A percentile compares a stretch with the other conserved stretches of the same genome.
These are phyloP conservation scores for Blastobotrys persicus DNA, from an alignment of 1,139 yeast species.

Conservation along the genomic window DNA sequence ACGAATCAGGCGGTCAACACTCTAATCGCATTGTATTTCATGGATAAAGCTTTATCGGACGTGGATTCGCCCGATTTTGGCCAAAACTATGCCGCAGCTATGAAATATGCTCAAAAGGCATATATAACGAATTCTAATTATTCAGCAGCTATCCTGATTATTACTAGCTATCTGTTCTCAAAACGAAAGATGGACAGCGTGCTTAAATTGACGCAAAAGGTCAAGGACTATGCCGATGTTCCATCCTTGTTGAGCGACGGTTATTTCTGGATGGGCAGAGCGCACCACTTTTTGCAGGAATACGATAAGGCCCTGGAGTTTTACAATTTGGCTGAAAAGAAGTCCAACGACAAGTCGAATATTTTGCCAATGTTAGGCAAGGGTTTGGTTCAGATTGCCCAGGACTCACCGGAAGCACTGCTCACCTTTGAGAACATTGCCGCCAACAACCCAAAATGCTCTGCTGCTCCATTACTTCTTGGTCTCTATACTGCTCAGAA, in stretches of 20 bases:
- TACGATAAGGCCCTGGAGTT: constrained; percentile 65
- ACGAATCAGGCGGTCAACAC: constrained; percentile 60
- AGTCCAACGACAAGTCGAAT: constrained; percentile 41
- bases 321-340: constrained; percentile 49
- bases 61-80: constrained; percentile 33
- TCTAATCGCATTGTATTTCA: constrained; percentile 63
- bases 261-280: constrained; percentile 82
- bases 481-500: constrained; percentile 28
- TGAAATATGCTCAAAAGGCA: constrained; percentile 40
- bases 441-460: constrained; percentile 62
- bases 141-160: constrained; percentile 46
- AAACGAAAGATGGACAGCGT: constrained; percentile 59
- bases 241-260: constrained; percentile 65
- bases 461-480: constrained; percentile 51
- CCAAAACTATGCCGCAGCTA: constrained; percentile 36
- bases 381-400: constrained; percentile 78
- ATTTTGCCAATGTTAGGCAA: constrained; percentile 74
- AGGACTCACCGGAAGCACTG: constrained; percentile 77
- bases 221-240: constrained; percentile 43
- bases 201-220: constrained; percentile 53
- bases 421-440: constrained; percentile 77
- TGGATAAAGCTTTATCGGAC: constrained; percentile 57
- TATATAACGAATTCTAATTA: constrained; percentile 36
- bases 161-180: constrained; percentile 58
- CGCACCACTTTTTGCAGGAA: constrained; percentile 58